Evolutionary conservation across 2,329 filamentous ascomycete genomes (phyloP).

Genomic region (Colletotrichum lentis): DNA sequence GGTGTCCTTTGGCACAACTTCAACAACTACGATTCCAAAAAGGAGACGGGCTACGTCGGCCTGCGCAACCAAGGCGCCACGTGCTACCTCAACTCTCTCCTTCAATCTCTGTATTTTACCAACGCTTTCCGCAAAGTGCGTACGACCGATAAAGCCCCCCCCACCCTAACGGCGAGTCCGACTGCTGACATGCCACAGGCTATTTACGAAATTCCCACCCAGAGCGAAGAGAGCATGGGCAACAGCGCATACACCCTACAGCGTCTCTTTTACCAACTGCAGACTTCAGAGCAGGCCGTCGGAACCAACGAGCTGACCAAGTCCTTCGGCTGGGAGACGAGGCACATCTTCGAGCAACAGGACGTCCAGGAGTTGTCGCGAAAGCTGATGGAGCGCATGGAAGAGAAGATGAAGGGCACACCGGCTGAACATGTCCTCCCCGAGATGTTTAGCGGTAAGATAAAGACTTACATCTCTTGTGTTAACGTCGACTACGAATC

Average conservation of each 20-base stretch:
- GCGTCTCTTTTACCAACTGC: conserved; percentile 91
- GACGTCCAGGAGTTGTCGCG: conserved; percentile 97
- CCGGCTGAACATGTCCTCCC: conserved; percentile 87
- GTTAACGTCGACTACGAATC: conserved; percentile 99
- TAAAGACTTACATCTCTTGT: conserved; percentile 98
- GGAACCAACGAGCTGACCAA: conserved; percentile 92
- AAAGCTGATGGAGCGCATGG: conserved; percentile 96
- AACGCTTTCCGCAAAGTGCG: conserved; percentile 91
- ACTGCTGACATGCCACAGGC: conserved; percentile 63
- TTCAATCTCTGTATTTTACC: conserved; percentile 86
- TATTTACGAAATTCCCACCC: conserved; percentile 95
- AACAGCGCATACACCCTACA: conserved; percentile 96
- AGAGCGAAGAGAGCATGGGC: conserved; percentile 78
- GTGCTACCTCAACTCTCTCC: conserved; percentile 84
- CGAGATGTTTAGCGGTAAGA: conserved; percentile 94
- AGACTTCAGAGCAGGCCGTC: conserved; percentile 84
- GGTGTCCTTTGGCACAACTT: conserved; percentile 93
- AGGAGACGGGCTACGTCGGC: conserved; percentile 96
- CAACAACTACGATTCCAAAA: conserved; percentile 97
- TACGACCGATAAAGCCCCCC: conserved; percentile 48
- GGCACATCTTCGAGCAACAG: conserved; percentile 98
- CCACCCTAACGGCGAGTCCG: not conserved
- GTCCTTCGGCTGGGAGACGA: conserved; percentile 97
- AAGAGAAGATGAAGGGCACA: conserved; percentile 98
- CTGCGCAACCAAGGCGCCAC: conserved; percentile 96